Evolutionary conservation across 2,329 filamentous ascomycete genomes (phyloP).

Genomic region (Trichoderma sp.): DNA sequence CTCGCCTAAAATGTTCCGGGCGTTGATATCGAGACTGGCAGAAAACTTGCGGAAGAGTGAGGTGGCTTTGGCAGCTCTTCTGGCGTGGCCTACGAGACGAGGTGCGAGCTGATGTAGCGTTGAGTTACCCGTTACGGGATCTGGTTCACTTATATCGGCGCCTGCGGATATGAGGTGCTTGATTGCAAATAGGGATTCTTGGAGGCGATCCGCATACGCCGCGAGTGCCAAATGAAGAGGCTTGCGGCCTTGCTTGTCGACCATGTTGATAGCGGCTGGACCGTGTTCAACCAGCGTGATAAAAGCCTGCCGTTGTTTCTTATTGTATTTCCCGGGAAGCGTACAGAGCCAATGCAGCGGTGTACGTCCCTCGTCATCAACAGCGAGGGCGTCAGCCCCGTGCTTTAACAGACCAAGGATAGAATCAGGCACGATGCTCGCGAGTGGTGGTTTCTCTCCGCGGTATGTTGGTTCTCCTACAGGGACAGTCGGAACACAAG

Average conservation of each 20-base stretch:
- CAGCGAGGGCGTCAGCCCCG: not conserved
- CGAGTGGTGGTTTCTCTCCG: not conserved
- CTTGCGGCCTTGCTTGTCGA: not conserved
- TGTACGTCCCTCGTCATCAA: not conserved
- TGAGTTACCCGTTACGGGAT: not conserved
- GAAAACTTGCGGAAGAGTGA: not conserved
- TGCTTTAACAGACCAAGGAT: not conserved
- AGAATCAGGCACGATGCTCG: not conserved
- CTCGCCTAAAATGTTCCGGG: not conserved
- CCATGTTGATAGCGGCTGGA: not conserved
- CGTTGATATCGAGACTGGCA: not conserved
- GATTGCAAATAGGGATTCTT: not conserved
- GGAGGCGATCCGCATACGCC: not conserved
- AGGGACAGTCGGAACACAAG: not conserved
- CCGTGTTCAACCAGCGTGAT: not conserved
- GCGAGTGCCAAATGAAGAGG: not conserved
- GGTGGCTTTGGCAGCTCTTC: not conserved
- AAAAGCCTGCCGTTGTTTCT: not conserved
- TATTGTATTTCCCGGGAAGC: not conserved
- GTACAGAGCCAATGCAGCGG: not conserved
- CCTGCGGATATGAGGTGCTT: not conserved
- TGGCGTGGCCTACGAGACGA: not conserved
- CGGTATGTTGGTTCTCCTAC: not conserved
- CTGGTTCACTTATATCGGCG: not conserved
- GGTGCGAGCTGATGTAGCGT: not conserved